Percentiles rank a stretch among this genome's conserved stretches.
phyloP scores from a whole-genome alignment of 2,329 filamentous ascomycete genomes.

The Ascochyta koolunga region DNA sequence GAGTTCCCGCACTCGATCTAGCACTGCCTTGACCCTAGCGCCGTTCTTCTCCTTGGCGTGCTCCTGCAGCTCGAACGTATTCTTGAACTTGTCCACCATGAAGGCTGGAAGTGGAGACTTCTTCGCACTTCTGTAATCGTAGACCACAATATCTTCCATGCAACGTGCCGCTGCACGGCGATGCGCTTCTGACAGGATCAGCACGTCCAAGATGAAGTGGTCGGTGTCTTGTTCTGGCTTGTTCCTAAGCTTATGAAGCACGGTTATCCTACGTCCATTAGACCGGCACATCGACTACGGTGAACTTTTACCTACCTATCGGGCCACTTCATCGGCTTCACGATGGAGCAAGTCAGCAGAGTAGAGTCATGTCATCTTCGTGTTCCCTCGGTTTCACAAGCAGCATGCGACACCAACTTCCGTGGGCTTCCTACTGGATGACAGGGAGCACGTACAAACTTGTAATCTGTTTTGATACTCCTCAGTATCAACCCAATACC shows the following conservation, averaged over 20 bases:
- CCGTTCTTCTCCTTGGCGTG: conserved; percentile 61
- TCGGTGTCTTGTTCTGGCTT: conserved; percentile 57
- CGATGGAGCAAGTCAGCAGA: conserved; percentile 12
- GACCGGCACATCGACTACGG: not conserved
- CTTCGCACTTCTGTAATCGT: conserved; percentile 69
- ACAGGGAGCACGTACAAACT: conserved; percentile 69
- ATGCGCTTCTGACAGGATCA: conserved; percentile 77
- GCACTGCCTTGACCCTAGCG: conserved; percentile 60
- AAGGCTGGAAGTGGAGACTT: conserved; percentile 66
- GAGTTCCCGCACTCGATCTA: conserved; percentile 57
- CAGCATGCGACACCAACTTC: conserved; percentile 4
- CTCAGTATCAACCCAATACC: conserved; percentile 76
- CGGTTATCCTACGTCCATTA: conserved; percentile 63
- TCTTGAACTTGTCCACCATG: conserved; percentile 65
- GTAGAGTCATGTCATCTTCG: not conserved
- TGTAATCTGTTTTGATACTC: conserved; percentile 82
- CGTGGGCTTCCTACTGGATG: conserved; percentile 6
- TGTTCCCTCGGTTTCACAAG: conserved; percentile 1
- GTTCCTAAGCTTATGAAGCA: conserved; percentile 76
- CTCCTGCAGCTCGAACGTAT: conserved; percentile 68
- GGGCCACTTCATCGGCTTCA: conserved; percentile 75
- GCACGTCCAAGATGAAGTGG: conserved; percentile 65
- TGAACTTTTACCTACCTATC: conserved; percentile 58
- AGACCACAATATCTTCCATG: conserved; percentile 78
- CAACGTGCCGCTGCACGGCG: conserved; percentile 75